A percentile compares a stretch with the other conserved stretches of the same genome.
Evolutionary conservation across 2,329 filamentous ascomycete genomes (phyloP).

Genomic region (Fusarium cicatricum): DNA sequence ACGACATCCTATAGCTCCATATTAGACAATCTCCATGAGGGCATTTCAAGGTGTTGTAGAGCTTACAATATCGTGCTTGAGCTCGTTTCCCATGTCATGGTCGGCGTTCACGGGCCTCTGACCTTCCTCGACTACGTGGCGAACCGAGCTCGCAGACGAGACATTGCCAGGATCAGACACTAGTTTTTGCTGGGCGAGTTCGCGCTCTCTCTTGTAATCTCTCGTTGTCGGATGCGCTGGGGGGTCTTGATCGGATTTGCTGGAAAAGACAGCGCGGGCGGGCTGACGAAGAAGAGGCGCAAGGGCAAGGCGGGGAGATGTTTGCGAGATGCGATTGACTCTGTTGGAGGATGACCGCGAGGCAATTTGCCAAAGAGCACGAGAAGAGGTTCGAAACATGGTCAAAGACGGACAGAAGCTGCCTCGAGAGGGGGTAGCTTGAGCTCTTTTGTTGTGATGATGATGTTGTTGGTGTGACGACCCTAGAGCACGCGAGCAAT

Average conservation of each 20-base stretch:
- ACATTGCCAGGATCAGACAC: constrained; percentile 67
- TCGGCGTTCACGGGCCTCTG: constrained; percentile 15
- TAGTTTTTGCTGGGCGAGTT: constrained; percentile 63
- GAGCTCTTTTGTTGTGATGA: background rate
- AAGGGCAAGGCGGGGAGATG: constrained; percentile 15
- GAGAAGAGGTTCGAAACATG: constrained; percentile 45
- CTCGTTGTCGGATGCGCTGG: constrained; percentile 44
- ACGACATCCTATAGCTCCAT: constrained; percentile 61
- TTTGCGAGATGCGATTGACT: constrained; percentile 2
- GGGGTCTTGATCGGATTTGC: constrained; percentile 34
- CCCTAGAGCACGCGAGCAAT: constrained; percentile 9
- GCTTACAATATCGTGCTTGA: constrained; percentile 66
- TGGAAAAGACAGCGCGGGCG: constrained; percentile 36
- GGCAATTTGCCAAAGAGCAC: constrained; percentile 35
- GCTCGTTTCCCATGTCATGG: constrained; percentile 44
- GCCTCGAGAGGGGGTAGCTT: background rate
- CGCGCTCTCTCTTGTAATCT: constrained; percentile 65
- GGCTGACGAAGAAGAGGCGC: constrained; percentile 21
- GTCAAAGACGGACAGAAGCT: background rate
- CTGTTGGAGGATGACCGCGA: constrained; percentile 21
- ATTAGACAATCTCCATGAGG: constrained; percentile 5
- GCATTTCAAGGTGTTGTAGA: background rate
- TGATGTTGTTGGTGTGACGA: background rate
- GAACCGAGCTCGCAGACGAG: constrained; percentile 63
- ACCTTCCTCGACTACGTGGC: constrained; percentile 56